Evolutionary conservation across 169 alveolate species (phyloP).

Genomic region (Cryptosporidium baileyi): DNA sequence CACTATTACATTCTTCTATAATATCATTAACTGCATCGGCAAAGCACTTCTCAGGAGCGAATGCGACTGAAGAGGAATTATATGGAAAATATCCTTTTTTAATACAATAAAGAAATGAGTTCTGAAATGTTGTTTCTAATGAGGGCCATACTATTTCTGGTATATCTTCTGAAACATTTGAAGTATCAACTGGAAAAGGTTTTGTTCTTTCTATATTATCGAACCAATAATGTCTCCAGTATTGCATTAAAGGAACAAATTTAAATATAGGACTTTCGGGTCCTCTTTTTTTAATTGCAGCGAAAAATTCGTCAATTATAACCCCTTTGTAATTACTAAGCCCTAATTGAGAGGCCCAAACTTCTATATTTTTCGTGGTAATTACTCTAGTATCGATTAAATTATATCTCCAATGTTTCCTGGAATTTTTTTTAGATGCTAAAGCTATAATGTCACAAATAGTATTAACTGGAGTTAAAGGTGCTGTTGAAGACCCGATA

Average conservation of each 20-base stretch:
- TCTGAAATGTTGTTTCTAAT: constrained; percentile 69
- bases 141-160: constrained; percentile 77
- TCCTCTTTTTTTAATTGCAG: constrained; percentile 75
- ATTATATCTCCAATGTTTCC: constrained; percentile 75
- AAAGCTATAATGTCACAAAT: constrained; percentile 75
- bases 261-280: constrained; percentile 78
- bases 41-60: constrained; percentile 68
- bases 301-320: constrained; percentile 73
- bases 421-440: constrained; percentile 71
- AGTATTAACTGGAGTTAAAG: constrained; percentile 77
- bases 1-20: background rate
- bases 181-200: constrained; percentile 74
- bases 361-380: constrained; percentile 70
- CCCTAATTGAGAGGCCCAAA: constrained; percentile 76
- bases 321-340: constrained; percentile 73
- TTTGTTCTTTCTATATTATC: constrained; percentile 70
- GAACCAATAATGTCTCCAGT: constrained; percentile 78
- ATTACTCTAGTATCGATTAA: constrained; percentile 75
- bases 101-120: constrained; percentile 72
- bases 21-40: constrained; percentile 71
- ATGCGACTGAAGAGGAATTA: constrained; percentile 71
- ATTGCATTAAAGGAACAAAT: constrained; percentile 77
- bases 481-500: constrained; percentile 78
- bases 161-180: constrained; percentile 73
- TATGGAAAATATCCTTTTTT: constrained; percentile 74